Evolutionary conservation across 106 monocot genomes (phyloP), one percentile per base, ranked within the genome.

Genomic region (Alisma plantagoaquatica): DNA sequence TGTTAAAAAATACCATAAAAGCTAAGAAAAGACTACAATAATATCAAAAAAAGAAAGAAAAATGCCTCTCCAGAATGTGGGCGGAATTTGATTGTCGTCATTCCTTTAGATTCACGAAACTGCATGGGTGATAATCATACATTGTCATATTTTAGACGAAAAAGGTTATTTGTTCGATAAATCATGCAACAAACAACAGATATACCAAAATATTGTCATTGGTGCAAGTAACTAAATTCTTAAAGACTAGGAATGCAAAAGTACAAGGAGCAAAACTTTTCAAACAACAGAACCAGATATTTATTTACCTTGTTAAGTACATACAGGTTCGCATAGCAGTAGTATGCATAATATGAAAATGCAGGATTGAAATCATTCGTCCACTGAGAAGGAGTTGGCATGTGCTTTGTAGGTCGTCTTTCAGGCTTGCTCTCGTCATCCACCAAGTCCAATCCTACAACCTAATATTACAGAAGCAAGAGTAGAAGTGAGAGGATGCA

Each of bases 371-470:
- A 98, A 16, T 79, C 65, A 60, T 98, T 98, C 16, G 88, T 89
- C 96, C 96, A 98, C 51, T 98, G 76, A 31, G 64, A 73, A 41
- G 96, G 96, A 10, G 88, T 85, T 57, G 88, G 96, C 96, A 98
- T 98, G 60, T 98, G 96, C 48, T 98, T 98, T 65, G 96, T 98
- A 41, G 96, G 96, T 15, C 96, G 81, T 49, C 96, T 75, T 66
- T 98, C 96, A 52, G 89, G 89, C 60, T 98, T 98, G 59, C 96
- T 98, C 73, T 98, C 96, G 70, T 98, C 96, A 77, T 98, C 96
- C 35, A 98, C 89, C 78, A 98, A 76, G 72, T 98, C 96, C 45
- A 98, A 77, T 27, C 96, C 96, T 27, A 98, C 96, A 70, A 98
- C 96, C 96, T 98, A 63, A 23, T 32, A 27, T 23, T 9, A 20